Conservation (phyloP, 306 rosid species). For the Trifolium dubium region DNA sequence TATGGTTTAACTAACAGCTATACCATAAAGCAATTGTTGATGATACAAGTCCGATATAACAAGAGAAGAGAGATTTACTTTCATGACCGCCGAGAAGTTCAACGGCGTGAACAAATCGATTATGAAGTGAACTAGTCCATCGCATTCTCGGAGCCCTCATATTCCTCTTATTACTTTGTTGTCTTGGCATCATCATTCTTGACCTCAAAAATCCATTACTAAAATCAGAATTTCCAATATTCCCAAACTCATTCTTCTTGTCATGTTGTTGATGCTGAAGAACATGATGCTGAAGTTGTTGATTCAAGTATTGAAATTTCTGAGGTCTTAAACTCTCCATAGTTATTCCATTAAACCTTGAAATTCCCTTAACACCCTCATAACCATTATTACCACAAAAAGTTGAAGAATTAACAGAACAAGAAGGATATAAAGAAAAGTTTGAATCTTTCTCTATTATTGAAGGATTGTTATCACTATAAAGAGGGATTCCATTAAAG, state of each 20-base stretch:
- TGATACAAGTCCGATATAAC: background rate
- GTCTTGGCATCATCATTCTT: slow-evolving; percentile 56
- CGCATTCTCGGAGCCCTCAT: slow-evolving; percentile 96
- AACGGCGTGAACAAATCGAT: slow-evolving; percentile 89
- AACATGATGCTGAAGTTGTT: slow-evolving; percentile 28
- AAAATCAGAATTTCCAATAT: slow-evolving; percentile 50
- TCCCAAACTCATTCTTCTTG: slow-evolving; percentile 36
- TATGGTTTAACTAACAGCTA: too few relatives aligned
- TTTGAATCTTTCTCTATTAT: slow-evolving; percentile 35
- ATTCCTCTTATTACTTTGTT: slow-evolving; percentile 58
- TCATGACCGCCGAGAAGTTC: slow-evolving; percentile 97
- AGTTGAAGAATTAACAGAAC: slow-evolving; percentile 22
- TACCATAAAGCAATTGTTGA: too few relatives aligned
- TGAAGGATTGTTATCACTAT: slow-evolving; percentile 44
- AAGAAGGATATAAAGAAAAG: slow-evolving; percentile 41
- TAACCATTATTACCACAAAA: background rate
- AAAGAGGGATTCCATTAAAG: slow-evolving; percentile 74
- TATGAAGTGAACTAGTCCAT: slow-evolving; percentile 92
- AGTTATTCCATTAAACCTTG: slow-evolving; percentile 61
- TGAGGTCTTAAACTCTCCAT: slow-evolving; percentile 52
- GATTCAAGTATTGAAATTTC: slow-evolving; percentile 43
- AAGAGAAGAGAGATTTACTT: slow-evolving; percentile 51
- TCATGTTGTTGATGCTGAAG: slow-evolving; percentile 38
- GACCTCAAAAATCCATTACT: slow-evolving; percentile 60
- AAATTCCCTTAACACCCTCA: slow-evolving; percentile 44